Percentiles rank a stretch among this genome's conserved stretches.
phyloP scores from a whole-genome alignment of 1,284 basidiomycete genomes.

The Cutaneotrichosporon cyanovorans region DNA sequence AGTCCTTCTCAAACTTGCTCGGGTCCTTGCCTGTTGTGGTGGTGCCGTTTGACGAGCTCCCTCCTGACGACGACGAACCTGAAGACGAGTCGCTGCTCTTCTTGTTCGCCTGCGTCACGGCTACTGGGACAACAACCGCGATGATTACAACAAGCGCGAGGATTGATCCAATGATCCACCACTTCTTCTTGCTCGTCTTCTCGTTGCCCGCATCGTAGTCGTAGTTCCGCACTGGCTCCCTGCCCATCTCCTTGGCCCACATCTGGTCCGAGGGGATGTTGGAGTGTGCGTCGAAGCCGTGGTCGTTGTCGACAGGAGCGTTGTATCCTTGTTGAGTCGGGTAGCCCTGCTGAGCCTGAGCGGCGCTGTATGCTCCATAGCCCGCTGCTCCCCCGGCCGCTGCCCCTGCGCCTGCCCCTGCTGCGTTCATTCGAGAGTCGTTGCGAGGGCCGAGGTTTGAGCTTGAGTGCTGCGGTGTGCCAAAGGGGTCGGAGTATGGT shows the following conservation, averaged over 20 bases:
- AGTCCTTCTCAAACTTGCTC: slow-evolving; percentile 58
- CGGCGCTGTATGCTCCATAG: not conserved
- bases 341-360: not conserved
- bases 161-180: slow-evolving; percentile 22
- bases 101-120: slow-evolving; percentile 26
- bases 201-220: slow-evolving; percentile 6
- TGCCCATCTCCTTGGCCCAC: slow-evolving; percentile 15
- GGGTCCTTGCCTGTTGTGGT: slow-evolving; percentile 51
- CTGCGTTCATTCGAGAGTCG: slow-evolving; percentile 9
- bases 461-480: not conserved
- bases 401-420: not conserved
- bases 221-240: slow-evolving; percentile 3
- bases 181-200: slow-evolving; percentile 19
- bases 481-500: slow-evolving; percentile 15
- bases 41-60: slow-evolving; percentile 5
- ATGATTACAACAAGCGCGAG: slow-evolving; percentile 21
- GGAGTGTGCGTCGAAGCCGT: slow-evolving; percentile 1
- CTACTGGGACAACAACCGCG: slow-evolving; percentile 24
- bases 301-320: not conserved
- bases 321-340: not conserved
- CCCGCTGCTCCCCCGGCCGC: slow-evolving; percentile 3
- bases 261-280: slow-evolving; percentile 12
- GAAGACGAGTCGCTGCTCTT: slow-evolving; percentile 4
- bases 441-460: too few species aligned
- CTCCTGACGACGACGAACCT: slow-evolving; percentile 3